Evolutionary conservation across 2,329 filamentous ascomycete genomes (phyloP).

Genomic region (Alternaria tenuissima): DNA sequence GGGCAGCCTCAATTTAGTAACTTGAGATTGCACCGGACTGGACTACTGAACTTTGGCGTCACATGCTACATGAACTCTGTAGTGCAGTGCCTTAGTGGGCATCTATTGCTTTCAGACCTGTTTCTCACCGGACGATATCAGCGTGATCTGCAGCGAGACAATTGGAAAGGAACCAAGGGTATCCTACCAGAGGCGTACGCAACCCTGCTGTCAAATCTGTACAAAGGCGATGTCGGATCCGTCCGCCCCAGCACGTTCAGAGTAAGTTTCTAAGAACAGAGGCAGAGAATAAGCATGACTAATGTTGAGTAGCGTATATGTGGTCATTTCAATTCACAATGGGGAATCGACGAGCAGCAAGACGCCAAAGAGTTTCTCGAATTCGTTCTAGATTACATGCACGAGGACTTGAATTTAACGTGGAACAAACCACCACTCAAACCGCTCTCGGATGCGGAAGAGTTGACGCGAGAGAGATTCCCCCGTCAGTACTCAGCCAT

Average conservation of each 20-base stretch:
- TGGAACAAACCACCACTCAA: conserved; percentile 67
- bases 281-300: conserved; percentile 14
- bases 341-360: conserved; percentile 81
- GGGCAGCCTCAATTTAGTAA: conserved; percentile 55
- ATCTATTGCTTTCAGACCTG: conserved; percentile 67
- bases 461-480: conserved; percentile 67
- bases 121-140: conserved; percentile 71
- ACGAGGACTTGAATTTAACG: conserved; percentile 82
- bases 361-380: conserved; percentile 90
- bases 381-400: conserved; percentile 81
- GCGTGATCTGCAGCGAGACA: conserved; percentile 65
- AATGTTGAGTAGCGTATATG: conserved; percentile 62
- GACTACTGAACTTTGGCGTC: conserved; percentile 79
- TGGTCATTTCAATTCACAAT: conserved; percentile 69
- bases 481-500: conserved; percentile 71
- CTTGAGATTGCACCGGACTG: conserved; percentile 68
- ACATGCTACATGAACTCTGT: conserved; percentile 95
- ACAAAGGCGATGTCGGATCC: conserved; percentile 64
- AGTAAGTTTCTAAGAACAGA: conserved; percentile 30
- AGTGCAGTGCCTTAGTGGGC: conserved; percentile 82
- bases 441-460: conserved; percentile 66
- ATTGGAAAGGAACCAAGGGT: conserved; percentile 72
- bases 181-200: conserved; percentile 69
- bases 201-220: conserved; percentile 67
- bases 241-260: conserved; percentile 58